Base-by-base conservation (phyloP, 495 filamentous ascomycete species). In the Penicillium turbatum region DNA sequence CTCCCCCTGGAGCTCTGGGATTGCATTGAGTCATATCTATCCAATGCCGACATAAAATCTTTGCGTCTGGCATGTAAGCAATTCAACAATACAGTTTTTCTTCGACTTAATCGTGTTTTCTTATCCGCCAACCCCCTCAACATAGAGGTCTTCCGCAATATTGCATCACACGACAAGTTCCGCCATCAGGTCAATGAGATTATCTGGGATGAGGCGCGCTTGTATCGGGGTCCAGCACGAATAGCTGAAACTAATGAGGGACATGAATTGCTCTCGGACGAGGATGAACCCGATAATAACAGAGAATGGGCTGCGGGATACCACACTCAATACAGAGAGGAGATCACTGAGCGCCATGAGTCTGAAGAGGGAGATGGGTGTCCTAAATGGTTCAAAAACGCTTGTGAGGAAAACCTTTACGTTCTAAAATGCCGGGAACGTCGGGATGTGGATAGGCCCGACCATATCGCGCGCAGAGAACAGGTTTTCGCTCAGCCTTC, bases 81-180 rank as follows among this genome's bases (percentile, higher is more conserved):
- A 29, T 55, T 65, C 12, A n/a, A 30, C 7, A 38, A 44, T 15
- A 40, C 24, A n/a, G 51, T 40, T 10, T 38, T 27, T 24, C 41
- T 62, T 6, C 62, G 56, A 17, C 46, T 65, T 21, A 44, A 53
- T 35, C 50, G 59, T 15, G 59, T 59, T 17, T 59, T 55, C 38
- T 50, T 60, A 24, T 65, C 56, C 29, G 48, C 59, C 17, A 57
- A 59, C 32, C 49, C 48, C 24, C 54, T 48, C 11, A 57, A 61
- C 19, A 46, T 61, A 31, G 41, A n/a, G 35, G 64, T 67, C 26
- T 64, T 57, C 27, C 49, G 50, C 30, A 48, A 53, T 19, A 62
- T 67, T 31, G 64, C 61, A 16, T 39, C 54, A 21, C 53, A 62
- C 27, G 59, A 64, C 26, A 50, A 21, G 12, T 58, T 60, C 26